Conservation (phyloP, 1,284 basidiomycete genomes). For the Earliella scabrosa region DNA sequence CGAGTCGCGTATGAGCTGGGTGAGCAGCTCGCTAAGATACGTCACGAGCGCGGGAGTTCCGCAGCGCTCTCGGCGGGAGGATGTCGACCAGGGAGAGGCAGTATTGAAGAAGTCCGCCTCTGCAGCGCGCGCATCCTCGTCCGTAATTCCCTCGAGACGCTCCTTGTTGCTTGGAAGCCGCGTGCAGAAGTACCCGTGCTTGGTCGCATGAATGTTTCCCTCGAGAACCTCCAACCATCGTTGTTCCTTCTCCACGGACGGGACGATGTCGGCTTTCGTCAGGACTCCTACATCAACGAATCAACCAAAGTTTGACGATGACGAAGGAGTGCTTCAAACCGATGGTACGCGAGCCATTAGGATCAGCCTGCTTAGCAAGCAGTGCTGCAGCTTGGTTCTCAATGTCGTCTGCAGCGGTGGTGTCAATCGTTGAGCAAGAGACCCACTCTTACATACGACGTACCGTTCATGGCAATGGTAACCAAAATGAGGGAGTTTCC, state of each 20-base stretch:
- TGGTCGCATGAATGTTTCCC: constrained; percentile 45
- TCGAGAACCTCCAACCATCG: constrained; percentile 56
- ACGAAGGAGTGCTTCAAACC: constrained; percentile 38
- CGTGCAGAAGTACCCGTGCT: constrained; percentile 68
- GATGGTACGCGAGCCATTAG: constrained; percentile 58
- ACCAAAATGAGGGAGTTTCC: constrained; percentile 54
- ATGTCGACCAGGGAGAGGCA: constrained; percentile 52
- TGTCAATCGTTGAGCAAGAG: not conserved
- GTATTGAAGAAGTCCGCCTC: constrained; percentile 51
- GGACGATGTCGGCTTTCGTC: constrained; percentile 64
- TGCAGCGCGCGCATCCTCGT: constrained; percentile 40
- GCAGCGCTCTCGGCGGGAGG: constrained; percentile 48
- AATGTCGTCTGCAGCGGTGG: constrained; percentile 55
- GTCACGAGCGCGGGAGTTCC: constrained; percentile 59
- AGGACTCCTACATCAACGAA: constrained; percentile 50
- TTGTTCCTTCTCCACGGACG: constrained; percentile 41
- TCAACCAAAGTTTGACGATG: not conserved
- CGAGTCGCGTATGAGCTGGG: constrained; percentile 26
- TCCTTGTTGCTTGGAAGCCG: constrained; percentile 64
- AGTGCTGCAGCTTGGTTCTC: constrained; percentile 62
- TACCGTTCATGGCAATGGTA: constrained; percentile 64
- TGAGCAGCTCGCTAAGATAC: constrained; percentile 55
- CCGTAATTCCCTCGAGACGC: constrained; percentile 42
- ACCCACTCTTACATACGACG: constrained; percentile 11
- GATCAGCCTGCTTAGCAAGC: constrained; percentile 56